Conservation (phyloP, 2,329 filamentous ascomycete genomes). For the Microcyclospora pomicola region DNA sequence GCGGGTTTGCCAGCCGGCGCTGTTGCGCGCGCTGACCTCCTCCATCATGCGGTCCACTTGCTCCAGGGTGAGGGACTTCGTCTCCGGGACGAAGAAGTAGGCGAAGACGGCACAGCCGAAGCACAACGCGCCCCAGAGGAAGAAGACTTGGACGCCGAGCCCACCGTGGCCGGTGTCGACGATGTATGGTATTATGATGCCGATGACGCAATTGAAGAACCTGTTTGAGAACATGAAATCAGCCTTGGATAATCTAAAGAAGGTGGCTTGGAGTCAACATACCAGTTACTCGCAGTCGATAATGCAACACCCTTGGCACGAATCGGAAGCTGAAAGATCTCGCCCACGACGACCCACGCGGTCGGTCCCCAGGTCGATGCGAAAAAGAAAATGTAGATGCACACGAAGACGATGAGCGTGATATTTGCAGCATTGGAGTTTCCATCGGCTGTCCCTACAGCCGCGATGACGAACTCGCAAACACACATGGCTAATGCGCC, state of each 20-base stretch:
- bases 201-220: slow-evolving; percentile 34
- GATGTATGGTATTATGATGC: slow-evolving; percentile 62
- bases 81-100: slow-evolving; percentile 27
- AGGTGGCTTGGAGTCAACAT: not conserved
- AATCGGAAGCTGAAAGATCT: slow-evolving; percentile 65
- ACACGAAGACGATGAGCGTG: slow-evolving; percentile 66
- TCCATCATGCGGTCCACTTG: slow-evolving; percentile 30
- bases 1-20: slow-evolving; percentile 18
- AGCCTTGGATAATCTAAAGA: slow-evolving; percentile 1
- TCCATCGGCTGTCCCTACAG: slow-evolving; percentile 35
- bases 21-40: slow-evolving; percentile 31
- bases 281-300: slow-evolving; percentile 80
- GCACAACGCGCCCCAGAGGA: slow-evolving; percentile 30
- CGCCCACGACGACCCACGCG: slow-evolving; percentile 53
- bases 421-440: slow-evolving; percentile 37
- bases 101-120: slow-evolving; percentile 21
- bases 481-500: slow-evolving; percentile 71
- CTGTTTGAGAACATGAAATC: slow-evolving; percentile 1
- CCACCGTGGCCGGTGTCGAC: slow-evolving; percentile 45
- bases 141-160: slow-evolving; percentile 35
- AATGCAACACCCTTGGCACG: slow-evolving; percentile 52
- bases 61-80: slow-evolving; percentile 27
- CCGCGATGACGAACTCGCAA: slow-evolving; percentile 76
- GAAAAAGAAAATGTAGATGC: slow-evolving; percentile 87
- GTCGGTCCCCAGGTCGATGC: slow-evolving; percentile 75